Evolutionary conservation across 805 yeast species (phyloP), one percentile per base, ranked within the genome.

Genomic region (Yarrowia hollandica): DNA sequence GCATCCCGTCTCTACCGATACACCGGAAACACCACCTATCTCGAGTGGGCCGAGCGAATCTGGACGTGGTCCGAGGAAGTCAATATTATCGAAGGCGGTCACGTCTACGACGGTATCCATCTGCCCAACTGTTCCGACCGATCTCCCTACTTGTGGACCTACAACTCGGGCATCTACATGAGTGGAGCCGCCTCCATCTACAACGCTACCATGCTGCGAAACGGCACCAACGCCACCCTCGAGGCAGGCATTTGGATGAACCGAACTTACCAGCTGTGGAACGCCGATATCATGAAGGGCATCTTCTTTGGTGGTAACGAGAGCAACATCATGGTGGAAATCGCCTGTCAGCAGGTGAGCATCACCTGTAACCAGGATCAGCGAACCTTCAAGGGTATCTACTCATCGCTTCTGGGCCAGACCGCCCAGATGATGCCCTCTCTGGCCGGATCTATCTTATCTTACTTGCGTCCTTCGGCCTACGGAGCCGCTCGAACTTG

Each of bases 321-420:
- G 8, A 63, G 67, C 26, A 79, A 80, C 7, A 74, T 88, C 50
- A 78, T 89, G 82, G 87, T 78, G 68, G 98, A 91, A 70, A 85
- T 86, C 6, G 90, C 96, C 1, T 91, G 97, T 72, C 95, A 88
- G 75, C 76, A 77, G 15, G 14, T n/a, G 5, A 69, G 68, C 8
- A 71, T 70, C 22, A 75, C 78, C 35, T 91, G 98, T 76, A 82
- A 88, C 72, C 85, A 82, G 59, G 97, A 91, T 76, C 96, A 91
- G 76, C 79, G 96, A 61, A 83, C 94, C n/a, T 91, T 92, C 79
- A 89, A 88, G 75, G 96, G 96, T 1, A 87, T 85, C 65, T 79
- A 88, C 65, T 69, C 90, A 1, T 77, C 96, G 60, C 84, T 84
- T 69, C 71, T 91, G 69, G 94, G 90, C 1, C 73, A 82, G 58